phyloP scores from a whole-genome alignment of 2,329 filamentous ascomycete species.

The Grosmannia serpens region DNA sequence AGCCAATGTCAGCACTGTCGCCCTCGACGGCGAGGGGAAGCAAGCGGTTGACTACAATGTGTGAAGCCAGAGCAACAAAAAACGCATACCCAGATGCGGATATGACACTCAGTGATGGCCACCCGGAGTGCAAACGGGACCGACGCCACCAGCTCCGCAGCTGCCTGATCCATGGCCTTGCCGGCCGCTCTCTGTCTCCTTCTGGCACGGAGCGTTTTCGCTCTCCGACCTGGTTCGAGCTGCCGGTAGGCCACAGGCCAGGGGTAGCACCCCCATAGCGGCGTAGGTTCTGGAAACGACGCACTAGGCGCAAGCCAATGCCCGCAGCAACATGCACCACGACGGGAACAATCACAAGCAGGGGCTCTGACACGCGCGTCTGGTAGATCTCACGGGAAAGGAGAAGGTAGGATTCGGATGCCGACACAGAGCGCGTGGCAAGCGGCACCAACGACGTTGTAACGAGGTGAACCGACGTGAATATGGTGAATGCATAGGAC shows the following conservation, averaged over 20 bases:
- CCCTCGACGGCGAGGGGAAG: constrained; percentile 69
- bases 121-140: constrained; percentile 26
- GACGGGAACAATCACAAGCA: constrained; percentile 67
- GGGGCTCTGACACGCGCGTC: constrained; percentile 64
- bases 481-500: constrained; percentile 37
- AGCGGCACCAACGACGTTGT: constrained; percentile 78
- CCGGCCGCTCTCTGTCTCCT: constrained; percentile 16
- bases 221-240: not conserved
- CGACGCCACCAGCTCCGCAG: constrained; percentile 4
- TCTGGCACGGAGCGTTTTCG: not conserved
- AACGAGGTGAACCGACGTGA: constrained; percentile 62
- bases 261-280: constrained; percentile 63
- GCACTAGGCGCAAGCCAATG: constrained; percentile 62
- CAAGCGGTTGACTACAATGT: constrained; percentile 64
- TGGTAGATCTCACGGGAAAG: constrained; percentile 90
- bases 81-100: constrained; percentile 63
- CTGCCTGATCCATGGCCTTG: constrained; percentile 14
- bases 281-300: constrained; percentile 57
- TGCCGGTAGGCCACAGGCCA: constrained; percentile 28
- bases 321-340: constrained; percentile 67
- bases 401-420: constrained; percentile 75
- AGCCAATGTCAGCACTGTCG: constrained; percentile 72
- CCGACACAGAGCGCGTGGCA: constrained; percentile 56
- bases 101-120: constrained; percentile 62
- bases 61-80: constrained; percentile 52